phyloP scores from a whole-genome alignment of 164 flowering plant species.

The Nymphaea thermarum region DNA sequence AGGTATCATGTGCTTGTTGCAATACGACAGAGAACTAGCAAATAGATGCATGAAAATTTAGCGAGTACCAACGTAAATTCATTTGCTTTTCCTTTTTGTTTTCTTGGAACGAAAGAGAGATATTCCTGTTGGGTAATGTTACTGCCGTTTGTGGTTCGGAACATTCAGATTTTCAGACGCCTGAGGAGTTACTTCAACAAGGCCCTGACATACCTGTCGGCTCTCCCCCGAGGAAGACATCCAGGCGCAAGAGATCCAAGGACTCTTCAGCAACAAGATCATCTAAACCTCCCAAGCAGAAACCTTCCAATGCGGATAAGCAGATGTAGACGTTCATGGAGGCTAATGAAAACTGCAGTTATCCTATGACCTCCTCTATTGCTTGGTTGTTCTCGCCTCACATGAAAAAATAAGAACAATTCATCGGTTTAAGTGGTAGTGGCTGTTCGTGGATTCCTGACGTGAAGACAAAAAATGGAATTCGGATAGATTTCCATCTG shows the following conservation, averaged over 20 bases:
- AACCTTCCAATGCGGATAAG: background rate
- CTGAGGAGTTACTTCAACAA: background rate
- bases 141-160: background rate
- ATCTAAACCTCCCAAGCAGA: background rate
- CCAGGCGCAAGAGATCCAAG: background rate
- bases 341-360: no score
- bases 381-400: no score
- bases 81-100: no score
- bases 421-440: no score
- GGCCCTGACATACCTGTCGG: background rate
- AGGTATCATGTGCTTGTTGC: no score
- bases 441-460: background rate
- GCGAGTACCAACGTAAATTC: no score
- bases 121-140: background rate
- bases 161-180: background rate
- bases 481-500: background rate
- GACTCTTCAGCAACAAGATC: background rate
- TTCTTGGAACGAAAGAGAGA: no score
- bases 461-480: background rate
- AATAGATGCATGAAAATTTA: no score
- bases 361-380: no score
- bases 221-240: background rate
- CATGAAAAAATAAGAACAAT: no score
- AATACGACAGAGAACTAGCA: no score
- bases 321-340: no score